phyloP scores from a whole-genome alignment of 129 eudicot genomes.

The Lactuca saligna region DNA sequence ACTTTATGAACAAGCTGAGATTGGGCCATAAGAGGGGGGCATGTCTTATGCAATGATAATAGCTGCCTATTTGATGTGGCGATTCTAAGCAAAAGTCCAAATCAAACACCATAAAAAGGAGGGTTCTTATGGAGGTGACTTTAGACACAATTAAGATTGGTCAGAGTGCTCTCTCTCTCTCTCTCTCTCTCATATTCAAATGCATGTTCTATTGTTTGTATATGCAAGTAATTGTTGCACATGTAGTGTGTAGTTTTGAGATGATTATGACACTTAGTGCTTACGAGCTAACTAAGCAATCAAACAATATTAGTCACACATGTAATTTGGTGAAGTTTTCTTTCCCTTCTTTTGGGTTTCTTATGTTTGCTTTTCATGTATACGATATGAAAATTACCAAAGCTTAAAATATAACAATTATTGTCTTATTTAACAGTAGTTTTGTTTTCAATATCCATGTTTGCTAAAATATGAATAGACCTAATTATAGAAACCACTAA shows the following conservation, averaged over 20 bases:
- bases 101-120: slow-evolving; percentile 34
- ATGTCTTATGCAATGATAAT: slow-evolving; percentile 39
- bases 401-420: not conserved
- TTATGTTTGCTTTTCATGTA: slow-evolving; percentile 7
- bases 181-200: slow-evolving; percentile 35
- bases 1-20: slow-evolving; percentile 39
- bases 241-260: slow-evolving; percentile 38
- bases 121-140: slow-evolving; percentile 30
- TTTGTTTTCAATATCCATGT: too few relatives aligned
- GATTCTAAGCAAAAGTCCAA: slow-evolving; percentile 40
- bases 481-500: not conserved
- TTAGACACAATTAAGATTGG: slow-evolving; percentile 42
- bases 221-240: slow-evolving; percentile 40
- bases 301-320: slow-evolving; percentile 34
- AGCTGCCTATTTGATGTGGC: slow-evolving; percentile 33
- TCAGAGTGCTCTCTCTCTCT: slow-evolving; percentile 30
- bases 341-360: slow-evolving; percentile 18
- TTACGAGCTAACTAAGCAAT: slow-evolving; percentile 43
- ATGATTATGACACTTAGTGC: slow-evolving; percentile 46
- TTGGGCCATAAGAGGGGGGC: slow-evolving; percentile 39
- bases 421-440: not conserved
- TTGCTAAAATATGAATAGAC: not conserved
- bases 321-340: slow-evolving; percentile 33
- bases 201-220: slow-evolving; percentile 35
- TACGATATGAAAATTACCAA: not conserved